Evolutionary conservation across 495 filamentous ascomycete genomes (phyloP), one percentile per base, ranked within the genome.

Genomic region (Extremus antarcticus): DNA sequence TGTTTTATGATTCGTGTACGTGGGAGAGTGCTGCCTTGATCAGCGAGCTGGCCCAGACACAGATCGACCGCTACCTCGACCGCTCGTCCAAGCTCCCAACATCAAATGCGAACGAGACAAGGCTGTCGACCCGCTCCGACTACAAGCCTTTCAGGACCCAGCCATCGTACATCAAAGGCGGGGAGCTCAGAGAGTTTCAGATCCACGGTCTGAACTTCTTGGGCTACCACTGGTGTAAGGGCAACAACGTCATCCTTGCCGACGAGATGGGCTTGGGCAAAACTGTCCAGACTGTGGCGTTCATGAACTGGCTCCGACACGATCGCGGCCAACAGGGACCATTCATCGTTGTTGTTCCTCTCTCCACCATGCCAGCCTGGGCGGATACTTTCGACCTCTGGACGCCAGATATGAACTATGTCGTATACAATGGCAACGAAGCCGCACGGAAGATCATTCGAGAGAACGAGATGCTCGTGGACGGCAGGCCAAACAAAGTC

Each of bases 191-290:
- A 54, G 87, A 91, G 50, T 99, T 99, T 66, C 92, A 99, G 70
- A 76, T 96, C 60, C 87, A 86, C 43, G 92, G 92, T 3, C 68
- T 99, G 49, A 96, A 96, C 70, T 97, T 94, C 70, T 71, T 99
- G 53, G 88, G 88, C 39, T 87, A 89, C 64, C 94, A 95, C 66
- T 99, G 92, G 92, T 86, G 85, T 43, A 82, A 82, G 58, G 82
- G 81, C 43, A 87, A 88, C 61, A 97, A 96, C 63, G 90, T 95
- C 58, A 95, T 99, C 50, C 76, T 99, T 15, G 92, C 92, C 13
- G 92, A 99, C 61, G 92, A 99, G 66, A 99, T 99, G 92, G 92
- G 92, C 53, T 75, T 99, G 24, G 92, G 92, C 22, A 99, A 99
- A 73, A 99, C 92, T 0, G 91, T 99, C 2, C 92, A 99, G 69